Conservation (phyloP, 2,329 filamentous ascomycete genomes). For the Colletotrichum sp. region DNA sequence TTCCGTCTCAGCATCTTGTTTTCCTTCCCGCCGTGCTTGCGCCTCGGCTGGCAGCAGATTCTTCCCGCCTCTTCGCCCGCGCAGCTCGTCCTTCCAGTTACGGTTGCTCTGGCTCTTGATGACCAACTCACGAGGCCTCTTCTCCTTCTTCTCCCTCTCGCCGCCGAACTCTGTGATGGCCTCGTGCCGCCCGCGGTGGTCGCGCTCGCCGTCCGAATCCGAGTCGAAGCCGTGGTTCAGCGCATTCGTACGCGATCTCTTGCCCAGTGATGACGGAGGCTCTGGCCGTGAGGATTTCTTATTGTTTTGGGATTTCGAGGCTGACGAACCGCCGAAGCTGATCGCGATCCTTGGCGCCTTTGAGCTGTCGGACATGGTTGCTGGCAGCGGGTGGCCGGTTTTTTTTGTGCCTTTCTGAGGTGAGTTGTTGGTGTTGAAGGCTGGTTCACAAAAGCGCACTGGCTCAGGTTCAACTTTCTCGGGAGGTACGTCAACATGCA, state of each 20-base stretch:
- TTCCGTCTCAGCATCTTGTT: constrained; percentile 32
- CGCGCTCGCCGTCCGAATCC: constrained; percentile 33
- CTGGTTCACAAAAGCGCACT: background rate
- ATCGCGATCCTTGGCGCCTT: constrained; percentile 21
- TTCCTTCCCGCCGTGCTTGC: constrained; percentile 46
- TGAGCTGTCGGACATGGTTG: constrained; percentile 17
- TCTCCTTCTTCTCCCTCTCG: constrained; percentile 42
- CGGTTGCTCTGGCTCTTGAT: constrained; percentile 65
- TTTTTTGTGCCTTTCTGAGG: background rate
- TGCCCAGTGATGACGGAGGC: constrained; percentile 52
- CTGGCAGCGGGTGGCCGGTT: background rate
- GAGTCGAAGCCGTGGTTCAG: constrained; percentile 50
- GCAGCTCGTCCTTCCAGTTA: constrained; percentile 65
- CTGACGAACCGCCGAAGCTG: constrained; percentile 18
- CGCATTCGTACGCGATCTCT: constrained; percentile 49
- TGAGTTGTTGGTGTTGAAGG: background rate
- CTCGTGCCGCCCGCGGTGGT: constrained; percentile 42
- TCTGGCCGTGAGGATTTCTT: constrained; percentile 4
- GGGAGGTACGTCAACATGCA: constrained; percentile 16
- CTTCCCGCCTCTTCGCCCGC: constrained; percentile 50
- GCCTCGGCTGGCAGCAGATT: constrained; percentile 64
- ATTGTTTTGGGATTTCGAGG: background rate
- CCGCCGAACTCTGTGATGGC: constrained; percentile 55
- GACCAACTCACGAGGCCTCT: constrained; percentile 47
- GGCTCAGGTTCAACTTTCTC: background rate